Percentiles rank a stretch among this genome's conserved stretches.
Conservation (phyloP, 768 basidiomycete genomes). For the Rhodosporidiobolus sp. region DNA sequence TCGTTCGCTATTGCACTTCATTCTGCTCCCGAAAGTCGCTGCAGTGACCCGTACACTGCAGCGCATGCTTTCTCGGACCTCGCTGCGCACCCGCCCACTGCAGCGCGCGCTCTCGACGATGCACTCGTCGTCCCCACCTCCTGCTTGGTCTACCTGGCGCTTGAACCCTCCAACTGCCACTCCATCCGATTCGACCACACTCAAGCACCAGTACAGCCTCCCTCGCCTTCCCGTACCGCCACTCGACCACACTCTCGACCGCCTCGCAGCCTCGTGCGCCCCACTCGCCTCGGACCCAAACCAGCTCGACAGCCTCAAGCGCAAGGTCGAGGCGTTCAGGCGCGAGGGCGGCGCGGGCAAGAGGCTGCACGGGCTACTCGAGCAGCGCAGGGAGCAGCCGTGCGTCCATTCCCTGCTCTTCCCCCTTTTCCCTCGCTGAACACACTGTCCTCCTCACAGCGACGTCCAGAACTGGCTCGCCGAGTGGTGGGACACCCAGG, state of each 20-base stretch:
- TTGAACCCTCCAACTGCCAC: constrained; percentile 17
- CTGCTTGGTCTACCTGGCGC: constrained; percentile 28
- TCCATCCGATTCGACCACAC: constrained; percentile 21
- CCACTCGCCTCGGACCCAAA: constrained; percentile 66
- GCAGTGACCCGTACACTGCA: too few species aligned
- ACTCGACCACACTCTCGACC: constrained; percentile 71
- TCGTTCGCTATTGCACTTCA: neutral
- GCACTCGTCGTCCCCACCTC: neutral
- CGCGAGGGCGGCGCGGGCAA: constrained; percentile 63
- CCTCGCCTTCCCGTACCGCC: constrained; percentile 73
- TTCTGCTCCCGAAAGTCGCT: neutral
- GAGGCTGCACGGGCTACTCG: constrained; percentile 70
- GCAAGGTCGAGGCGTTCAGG: constrained; percentile 20
- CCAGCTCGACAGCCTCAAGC: constrained; percentile 53
- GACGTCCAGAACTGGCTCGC: constrained; percentile 69
- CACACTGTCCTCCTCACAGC: neutral
- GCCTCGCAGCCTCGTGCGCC: constrained; percentile 78
- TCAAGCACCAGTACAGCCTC: constrained; percentile 45
- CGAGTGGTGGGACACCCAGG: constrained; percentile 95
- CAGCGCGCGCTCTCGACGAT: neutral
- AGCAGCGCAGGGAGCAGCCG: constrained; percentile 62
- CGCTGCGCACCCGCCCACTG: neutral
- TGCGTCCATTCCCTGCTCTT: neutral
- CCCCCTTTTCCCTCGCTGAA: neutral
- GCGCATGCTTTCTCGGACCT: neutral